Conservation (phyloP, 2,329 filamentous ascomycete genomes). For the Verticillium tricorpus region DNA sequence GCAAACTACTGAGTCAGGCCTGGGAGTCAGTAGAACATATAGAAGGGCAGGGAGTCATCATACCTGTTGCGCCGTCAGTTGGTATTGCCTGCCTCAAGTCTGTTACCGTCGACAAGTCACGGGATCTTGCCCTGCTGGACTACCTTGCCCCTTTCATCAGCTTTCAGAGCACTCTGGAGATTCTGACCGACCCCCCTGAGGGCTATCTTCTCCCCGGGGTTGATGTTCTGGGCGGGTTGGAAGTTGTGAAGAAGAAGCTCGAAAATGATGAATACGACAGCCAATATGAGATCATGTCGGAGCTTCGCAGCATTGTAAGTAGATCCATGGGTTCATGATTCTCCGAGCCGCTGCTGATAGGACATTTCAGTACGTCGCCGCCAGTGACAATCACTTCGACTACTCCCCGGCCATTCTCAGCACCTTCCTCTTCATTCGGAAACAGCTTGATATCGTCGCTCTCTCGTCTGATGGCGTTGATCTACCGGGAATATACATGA, state of each 20-base stretch:
- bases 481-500: constrained; percentile 8
- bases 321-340: too few species aligned
- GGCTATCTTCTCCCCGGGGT: constrained; percentile 15
- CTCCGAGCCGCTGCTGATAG: neutral
- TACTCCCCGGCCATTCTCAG: constrained; percentile 11
- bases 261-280: constrained; percentile 8
- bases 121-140: constrained; percentile 10
- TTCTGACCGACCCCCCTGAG: constrained; percentile 10
- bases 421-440: constrained; percentile 6
- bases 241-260: constrained; percentile 12
- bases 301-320: constrained; percentile 8
- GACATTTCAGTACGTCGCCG: constrained; percentile 1
- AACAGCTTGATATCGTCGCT: constrained; percentile 8
- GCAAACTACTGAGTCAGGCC: neutral
- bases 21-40: neutral
- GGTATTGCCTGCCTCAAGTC: constrained; percentile 8
- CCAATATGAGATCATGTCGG: constrained; percentile 11
- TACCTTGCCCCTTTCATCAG: constrained; percentile 13
- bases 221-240: constrained; percentile 11
- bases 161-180: constrained; percentile 14
- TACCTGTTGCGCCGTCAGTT: neutral
- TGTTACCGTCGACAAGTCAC: constrained; percentile 7
- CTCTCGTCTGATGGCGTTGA: constrained; percentile 9
- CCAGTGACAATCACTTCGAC: constrained; percentile 13
- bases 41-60: neutral